Evolutionary conservation across 1,284 basidiomycete genomes (phyloP).

Genomic region (Volvariella surrecta): DNA sequence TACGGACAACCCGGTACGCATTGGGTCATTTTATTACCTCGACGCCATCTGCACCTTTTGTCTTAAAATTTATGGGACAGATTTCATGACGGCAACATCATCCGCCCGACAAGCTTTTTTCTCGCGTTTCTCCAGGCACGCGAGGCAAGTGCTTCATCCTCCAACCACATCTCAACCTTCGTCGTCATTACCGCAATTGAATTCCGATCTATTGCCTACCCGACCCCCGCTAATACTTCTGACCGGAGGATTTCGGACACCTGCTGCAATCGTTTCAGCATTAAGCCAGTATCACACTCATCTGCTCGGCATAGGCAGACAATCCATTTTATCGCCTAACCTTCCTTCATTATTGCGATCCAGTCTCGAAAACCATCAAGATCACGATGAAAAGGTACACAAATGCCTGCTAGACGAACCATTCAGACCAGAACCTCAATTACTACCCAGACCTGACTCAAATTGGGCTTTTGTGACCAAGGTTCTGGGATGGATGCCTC

Average conservation of each 20-base stretch:
- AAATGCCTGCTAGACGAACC: slow-evolving; percentile 16
- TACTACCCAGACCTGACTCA: slow-evolving; percentile 15
- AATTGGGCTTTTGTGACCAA: slow-evolving; percentile 13
- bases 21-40: neutral
- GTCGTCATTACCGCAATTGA: slow-evolving; percentile 26
- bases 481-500: slow-evolving; percentile 25
- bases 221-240: slow-evolving; percentile 58
- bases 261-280: slow-evolving; percentile 48
- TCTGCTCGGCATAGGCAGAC: slow-evolving; percentile 72
- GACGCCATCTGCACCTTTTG: neutral
- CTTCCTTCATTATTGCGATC: slow-evolving; percentile 37
- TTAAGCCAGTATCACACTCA: slow-evolving; percentile 51
- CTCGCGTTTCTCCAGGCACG: slow-evolving; percentile 39
- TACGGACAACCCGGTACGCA: slow-evolving; percentile 70
- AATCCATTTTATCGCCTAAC: slow-evolving; percentile 55
- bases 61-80: slow-evolving; percentile 21
- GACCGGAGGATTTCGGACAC: slow-evolving; percentile 72
- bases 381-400: slow-evolving; percentile 8
- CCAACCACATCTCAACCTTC: too few species aligned
- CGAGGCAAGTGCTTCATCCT: neutral
- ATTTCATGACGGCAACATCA: slow-evolving; percentile 31
- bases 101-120: slow-evolving; percentile 50
- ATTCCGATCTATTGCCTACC: slow-evolving; percentile 23
- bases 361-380: neutral
- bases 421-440: slow-evolving; percentile 32